Conservation (phyloP, 202 grass and related monocot genomes). For the Dendrocalamus latiflorus region DNA sequence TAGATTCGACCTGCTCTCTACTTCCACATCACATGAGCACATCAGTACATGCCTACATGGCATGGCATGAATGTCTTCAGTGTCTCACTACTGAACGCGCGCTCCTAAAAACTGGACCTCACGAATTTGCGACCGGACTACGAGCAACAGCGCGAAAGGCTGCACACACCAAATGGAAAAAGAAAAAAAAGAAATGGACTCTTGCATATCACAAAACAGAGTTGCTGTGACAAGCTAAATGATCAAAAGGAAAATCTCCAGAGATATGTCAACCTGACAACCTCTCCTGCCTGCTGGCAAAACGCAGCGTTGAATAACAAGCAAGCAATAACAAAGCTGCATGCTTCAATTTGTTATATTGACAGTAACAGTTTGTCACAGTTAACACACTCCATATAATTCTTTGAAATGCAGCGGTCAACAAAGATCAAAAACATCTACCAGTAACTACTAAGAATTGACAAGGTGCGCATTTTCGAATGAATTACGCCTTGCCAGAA, state of each 20-base stretch:
- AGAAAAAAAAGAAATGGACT: too few species aligned
- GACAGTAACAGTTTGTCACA: background rate
- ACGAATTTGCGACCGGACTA: background rate
- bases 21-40: background rate
- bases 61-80: too few species aligned
- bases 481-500: slow-evolving; percentile 6
- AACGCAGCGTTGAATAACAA: background rate
- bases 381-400: background rate
- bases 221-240: background rate
- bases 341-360: background rate
- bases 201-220: background rate
- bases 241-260: background rate
- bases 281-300: background rate
- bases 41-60: too few species aligned
- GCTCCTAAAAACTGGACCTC: background rate
- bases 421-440: background rate
- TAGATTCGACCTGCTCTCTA: background rate
- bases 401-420: background rate
- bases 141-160: background rate
- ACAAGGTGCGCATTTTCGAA: background rate
- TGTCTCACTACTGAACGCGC: too few species aligned
- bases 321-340: background rate
- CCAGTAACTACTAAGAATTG: background rate
- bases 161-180: too few species aligned
- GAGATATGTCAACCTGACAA: too few species aligned